Percentiles rank a stretch among this genome's conserved stretches.
phyloP scores from a whole-genome alignment of 2,329 filamentous ascomycete species.

The Diaporthe longicolla region DNA sequence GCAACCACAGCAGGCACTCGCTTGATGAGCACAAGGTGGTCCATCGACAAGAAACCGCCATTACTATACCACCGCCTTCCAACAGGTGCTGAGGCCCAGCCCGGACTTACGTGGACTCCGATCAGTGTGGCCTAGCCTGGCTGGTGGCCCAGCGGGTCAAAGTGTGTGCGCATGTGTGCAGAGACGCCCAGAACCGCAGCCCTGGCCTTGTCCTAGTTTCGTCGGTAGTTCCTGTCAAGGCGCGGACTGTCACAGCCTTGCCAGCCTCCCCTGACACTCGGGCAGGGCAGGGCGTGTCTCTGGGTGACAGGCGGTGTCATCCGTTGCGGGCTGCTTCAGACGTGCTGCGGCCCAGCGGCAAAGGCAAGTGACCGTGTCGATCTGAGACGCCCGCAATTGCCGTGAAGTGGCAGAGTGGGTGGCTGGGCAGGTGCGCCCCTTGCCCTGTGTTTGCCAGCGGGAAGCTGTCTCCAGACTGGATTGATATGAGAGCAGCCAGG shows the following conservation, averaged over 20 bases:
- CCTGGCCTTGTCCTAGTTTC: slow-evolving; percentile 31
- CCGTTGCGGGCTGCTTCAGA: slow-evolving; percentile 24
- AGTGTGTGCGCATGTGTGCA: slow-evolving; percentile 4
- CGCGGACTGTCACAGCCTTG: slow-evolving; percentile 33
- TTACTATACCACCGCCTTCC: slow-evolving; percentile 2
- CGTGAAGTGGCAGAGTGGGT: slow-evolving; percentile 19
- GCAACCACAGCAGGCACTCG: not conserved
- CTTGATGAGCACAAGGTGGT: slow-evolving; percentile 23
- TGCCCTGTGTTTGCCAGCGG: not conserved
- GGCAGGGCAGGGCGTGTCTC: slow-evolving; percentile 13
- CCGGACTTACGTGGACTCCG: slow-evolving; percentile 25
- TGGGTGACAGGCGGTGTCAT: slow-evolving; percentile 37
- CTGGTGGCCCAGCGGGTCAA: slow-evolving; percentile 1
- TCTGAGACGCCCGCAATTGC: slow-evolving; percentile 21
- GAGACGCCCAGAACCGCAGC: slow-evolving; percentile 15
- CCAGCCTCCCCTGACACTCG: slow-evolving; percentile 24
- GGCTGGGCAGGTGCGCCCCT: slow-evolving; percentile 2
- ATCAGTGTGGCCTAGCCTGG: not conserved
- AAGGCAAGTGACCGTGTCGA: slow-evolving; percentile 15
- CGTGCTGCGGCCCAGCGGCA: slow-evolving; percentile 35
- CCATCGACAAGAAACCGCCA: not conserved
- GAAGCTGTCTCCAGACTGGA: not conserved
- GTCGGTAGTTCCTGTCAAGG: slow-evolving; percentile 36
- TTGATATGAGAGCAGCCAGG: slow-evolving; percentile 3
- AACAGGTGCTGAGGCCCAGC: slow-evolving; percentile 16